phyloP scores from a whole-genome alignment of 208 protist genomes.

The Vickermania spadyakhi region DNA sequence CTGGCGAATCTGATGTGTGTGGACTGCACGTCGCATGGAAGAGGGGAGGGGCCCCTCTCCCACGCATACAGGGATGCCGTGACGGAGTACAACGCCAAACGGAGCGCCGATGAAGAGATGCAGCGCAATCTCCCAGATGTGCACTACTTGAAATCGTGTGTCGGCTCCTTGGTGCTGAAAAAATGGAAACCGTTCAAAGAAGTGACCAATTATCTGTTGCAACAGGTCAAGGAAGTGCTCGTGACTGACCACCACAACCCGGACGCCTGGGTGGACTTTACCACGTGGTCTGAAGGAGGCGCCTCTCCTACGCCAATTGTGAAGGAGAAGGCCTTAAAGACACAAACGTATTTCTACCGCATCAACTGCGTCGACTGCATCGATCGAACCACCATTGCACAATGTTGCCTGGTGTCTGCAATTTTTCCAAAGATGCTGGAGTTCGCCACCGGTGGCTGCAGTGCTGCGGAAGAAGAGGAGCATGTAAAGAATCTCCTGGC shows the following conservation, averaged over 20 bases:
- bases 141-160: background rate
- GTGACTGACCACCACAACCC: background rate
- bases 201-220: background rate
- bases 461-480: background rate
- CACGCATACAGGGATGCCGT: slow-evolving; percentile 41
- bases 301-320: slow-evolving; percentile 4
- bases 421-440: slow-evolving; percentile 42
- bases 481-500: slow-evolving; percentile 8
- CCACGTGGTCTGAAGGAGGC: slow-evolving; percentile 8
- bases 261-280: background rate
- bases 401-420: slow-evolving; percentile 33
- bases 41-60: slow-evolving; percentile 39
- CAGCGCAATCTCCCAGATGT: background rate
- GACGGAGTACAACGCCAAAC: slow-evolving; percentile 4
- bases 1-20: slow-evolving; percentile 29
- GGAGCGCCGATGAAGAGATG: background rate
- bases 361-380: slow-evolving; percentile 84
- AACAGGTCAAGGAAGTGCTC: slow-evolving; percentile 12
- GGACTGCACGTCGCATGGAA: slow-evolving; percentile 43
- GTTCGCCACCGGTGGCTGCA: slow-evolving; percentile 14
- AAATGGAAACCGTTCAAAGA: background rate
- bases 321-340: background rate
- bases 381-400: slow-evolving; percentile 71
- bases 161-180: background rate
- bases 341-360: slow-evolving; percentile 16